Evolutionary conservation across 2,329 filamentous ascomycete genomes (phyloP).

Genomic region (Trichoderma arundinaceum): DNA sequence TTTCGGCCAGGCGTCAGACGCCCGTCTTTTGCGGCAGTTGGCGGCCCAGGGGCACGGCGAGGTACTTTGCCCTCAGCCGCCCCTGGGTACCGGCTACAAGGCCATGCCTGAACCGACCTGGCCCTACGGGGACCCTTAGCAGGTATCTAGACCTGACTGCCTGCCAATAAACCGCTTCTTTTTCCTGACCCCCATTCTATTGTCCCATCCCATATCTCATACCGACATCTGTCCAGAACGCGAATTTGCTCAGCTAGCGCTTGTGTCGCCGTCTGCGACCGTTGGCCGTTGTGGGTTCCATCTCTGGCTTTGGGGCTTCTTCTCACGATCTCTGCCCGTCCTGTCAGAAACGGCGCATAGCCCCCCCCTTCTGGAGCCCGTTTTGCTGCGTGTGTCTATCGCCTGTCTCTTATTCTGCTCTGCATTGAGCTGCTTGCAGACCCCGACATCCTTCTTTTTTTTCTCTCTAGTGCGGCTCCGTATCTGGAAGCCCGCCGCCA

Average conservation of each 20-base stretch:
- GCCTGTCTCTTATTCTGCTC: conserved; percentile 11
- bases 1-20: conserved; percentile 1
- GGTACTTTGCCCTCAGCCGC: conserved; percentile 20
- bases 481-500: conserved; percentile 27
- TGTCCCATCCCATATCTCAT: conserved; percentile 19
- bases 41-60: not conserved
- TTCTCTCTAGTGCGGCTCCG: conserved; percentile 29
- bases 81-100: conserved; percentile 8
- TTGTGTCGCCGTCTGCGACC: conserved; percentile 11
- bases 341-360: conserved; percentile 22
- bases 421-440: conserved; percentile 30
- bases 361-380: conserved; percentile 15
- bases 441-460: conserved; percentile 16
- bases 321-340: not conserved
- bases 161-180: conserved; percentile 27
- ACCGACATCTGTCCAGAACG: conserved; percentile 29
- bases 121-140: conserved; percentile 27
- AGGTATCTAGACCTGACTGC: conserved; percentile 11
- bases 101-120: conserved; percentile 17
- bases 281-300: conserved; percentile 20
- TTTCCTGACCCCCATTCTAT: conserved; percentile 17
- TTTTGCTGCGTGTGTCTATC: conserved; percentile 10
- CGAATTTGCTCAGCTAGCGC: conserved; percentile 25
- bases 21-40: not conserved
- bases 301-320: conserved; percentile 22